Base-by-base conservation (phyloP, 2,329 filamentous ascomycete genomes). In the Pestalotiopsis sp. region DNA sequence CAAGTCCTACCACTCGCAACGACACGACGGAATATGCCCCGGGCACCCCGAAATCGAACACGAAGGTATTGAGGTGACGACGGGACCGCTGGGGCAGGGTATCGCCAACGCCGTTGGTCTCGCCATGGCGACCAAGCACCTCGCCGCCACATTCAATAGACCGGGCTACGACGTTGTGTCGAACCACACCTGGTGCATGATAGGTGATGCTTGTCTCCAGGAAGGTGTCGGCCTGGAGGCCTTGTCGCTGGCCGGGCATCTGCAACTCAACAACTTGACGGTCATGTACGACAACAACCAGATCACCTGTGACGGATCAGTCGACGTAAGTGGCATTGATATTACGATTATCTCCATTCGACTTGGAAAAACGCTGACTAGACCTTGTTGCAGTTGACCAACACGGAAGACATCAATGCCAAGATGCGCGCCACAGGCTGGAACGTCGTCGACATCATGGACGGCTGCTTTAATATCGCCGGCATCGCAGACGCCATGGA, bases 271-370 rank as follows among this genome's bases (percentile, higher is more conserved):
- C 71, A 88, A 88, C 73, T 74, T 88, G 17, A 82, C 81, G 0
- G 73, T 88, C 14, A 83, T 88, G 22, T 88, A 88, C 68, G 86
- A 88, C 71, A 88, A 88, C 73, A 88, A 88, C 73, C 82, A 85
- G 68, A 80, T 88, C 40, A 87, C 85, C 4, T 88, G 85, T 67
- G 86, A 88, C 66, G 86, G 86, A 1, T 81, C 81, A 0, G 81
- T 87, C 0, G 84, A 86, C 64, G 73, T 86, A 56, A 64, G 65
- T 60, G 9, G 4, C 10, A 17, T 17, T n/a, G 6, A 9, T 2
- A 35, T 35, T 24, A 20, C 1, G 2, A 22, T 3, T 20, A 5
- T 52, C 13, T 52, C n/a, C 2, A 9, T 9, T 52, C 4, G 7
- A n/a, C 1, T 52, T 52, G 44, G 17, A 22, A 2, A 9, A 20